A percentile compares a stretch with the other conserved stretches of the same genome.
phyloP scores from a whole-genome alignment of 1,284 basidiomycete species.

The Hymenochaete sp. region DNA sequence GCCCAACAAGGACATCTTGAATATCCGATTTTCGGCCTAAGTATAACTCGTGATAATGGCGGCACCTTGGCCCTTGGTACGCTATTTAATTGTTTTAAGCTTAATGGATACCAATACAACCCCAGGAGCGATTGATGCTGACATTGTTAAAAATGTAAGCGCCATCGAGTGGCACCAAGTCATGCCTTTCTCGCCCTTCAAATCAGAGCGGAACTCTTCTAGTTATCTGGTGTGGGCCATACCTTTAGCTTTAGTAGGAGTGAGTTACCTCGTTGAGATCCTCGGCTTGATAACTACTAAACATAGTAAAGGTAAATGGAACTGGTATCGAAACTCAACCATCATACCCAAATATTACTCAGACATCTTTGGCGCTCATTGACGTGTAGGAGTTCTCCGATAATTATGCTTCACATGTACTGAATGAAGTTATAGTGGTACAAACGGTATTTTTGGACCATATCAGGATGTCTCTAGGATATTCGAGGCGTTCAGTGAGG shows the following conservation, averaged over 20 bases:
- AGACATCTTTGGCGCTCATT: constrained; percentile 62
- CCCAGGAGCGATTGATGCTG: constrained; percentile 61
- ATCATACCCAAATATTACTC: constrained; percentile 55
- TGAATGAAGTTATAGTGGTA: constrained; percentile 65
- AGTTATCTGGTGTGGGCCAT: constrained; percentile 81
- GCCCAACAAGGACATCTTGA: constrained; percentile 54
- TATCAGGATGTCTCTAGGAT: constrained; percentile 69
- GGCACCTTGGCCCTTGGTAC: constrained; percentile 60
- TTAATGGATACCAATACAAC: constrained; percentile 7
- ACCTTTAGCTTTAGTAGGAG: constrained; percentile 49
- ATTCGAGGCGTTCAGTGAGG: constrained; percentile 53
- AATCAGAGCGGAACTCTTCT: constrained; percentile 44
- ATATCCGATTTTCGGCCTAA: constrained; percentile 67
- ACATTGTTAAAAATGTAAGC: constrained; percentile 51
- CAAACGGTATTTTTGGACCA: constrained; percentile 73
- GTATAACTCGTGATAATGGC: constrained; percentile 45
- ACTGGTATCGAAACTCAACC: constrained; percentile 49
- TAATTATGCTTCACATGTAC: too few species aligned
- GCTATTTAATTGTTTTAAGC: not conserved
- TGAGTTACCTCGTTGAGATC: constrained; percentile 27
- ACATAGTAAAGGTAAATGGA: constrained; percentile 49
- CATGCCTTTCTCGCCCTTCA: constrained; percentile 60
- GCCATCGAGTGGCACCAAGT: constrained; percentile 65
- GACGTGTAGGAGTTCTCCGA: constrained; percentile 43
- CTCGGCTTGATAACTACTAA: constrained; percentile 8